Evolutionary conservation across 257 asterid species (phyloP).

Genomic region (Asclepias syriaca): DNA sequence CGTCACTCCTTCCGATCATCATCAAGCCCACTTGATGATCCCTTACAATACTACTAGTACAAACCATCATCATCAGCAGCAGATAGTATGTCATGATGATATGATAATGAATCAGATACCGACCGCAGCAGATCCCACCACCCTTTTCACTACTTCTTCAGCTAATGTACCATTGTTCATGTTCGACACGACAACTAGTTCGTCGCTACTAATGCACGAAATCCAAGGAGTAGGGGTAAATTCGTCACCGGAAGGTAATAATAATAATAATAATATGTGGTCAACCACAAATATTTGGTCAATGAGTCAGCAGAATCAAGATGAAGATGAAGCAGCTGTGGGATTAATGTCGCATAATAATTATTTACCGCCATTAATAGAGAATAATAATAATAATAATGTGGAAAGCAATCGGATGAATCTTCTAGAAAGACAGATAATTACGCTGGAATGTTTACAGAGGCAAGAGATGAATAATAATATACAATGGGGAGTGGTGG

Average conservation of each 20-base stretch:
- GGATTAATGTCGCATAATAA: constrained; percentile 12
- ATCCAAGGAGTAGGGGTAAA: constrained; percentile 18
- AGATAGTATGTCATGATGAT: constrained; percentile 5
- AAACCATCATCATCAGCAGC: constrained; percentile 32
- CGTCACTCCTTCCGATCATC: not conserved
- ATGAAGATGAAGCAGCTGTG: constrained; percentile 21
- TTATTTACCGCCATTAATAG: constrained; percentile 42
- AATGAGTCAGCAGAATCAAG: constrained; percentile 17
- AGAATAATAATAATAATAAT: constrained; percentile 26
- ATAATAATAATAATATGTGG: no score
- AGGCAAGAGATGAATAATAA: constrained; percentile 30
- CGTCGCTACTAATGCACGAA: constrained; percentile 1
- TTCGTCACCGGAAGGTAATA: not conserved
- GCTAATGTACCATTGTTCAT: constrained; percentile 39
- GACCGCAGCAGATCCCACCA: constrained; percentile 27
- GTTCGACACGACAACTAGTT: constrained; percentile 36
- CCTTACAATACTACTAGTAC: constrained; percentile 26
- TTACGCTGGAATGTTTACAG: constrained; percentile 39
- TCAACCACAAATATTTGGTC: constrained; percentile 33
- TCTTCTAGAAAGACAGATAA: constrained; percentile 23
- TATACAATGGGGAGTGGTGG: constrained; percentile 48
- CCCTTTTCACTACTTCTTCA: constrained; percentile 43
- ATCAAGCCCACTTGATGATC: constrained; percentile 23
- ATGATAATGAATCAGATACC: not conserved
- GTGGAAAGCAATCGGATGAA: not conserved